Percentiles rank a stretch among this genome's conserved stretches.
phyloP scores from a whole-genome alignment of 176 grass and related monocot genomes.

The Hordeum marinum region DNA sequence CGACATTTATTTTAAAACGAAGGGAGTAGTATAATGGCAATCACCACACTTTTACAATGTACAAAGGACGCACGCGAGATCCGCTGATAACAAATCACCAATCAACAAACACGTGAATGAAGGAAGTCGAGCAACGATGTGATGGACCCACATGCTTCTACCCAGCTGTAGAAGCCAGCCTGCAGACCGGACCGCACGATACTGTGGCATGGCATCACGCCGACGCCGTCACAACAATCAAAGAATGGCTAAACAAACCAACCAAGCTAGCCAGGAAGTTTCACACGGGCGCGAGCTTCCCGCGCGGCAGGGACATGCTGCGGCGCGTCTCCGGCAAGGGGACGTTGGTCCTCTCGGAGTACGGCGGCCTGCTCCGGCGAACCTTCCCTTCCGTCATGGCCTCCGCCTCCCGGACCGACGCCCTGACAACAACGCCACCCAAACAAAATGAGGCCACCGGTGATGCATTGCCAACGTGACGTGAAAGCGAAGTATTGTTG shows the following conservation, averaged over 20 bases:
- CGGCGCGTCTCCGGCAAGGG: constrained; percentile 39
- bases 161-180: constrained; percentile 22
- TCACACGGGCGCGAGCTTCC: constrained; percentile 46
- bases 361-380: constrained; percentile 37
- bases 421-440: constrained; percentile 24
- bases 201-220: background rate
- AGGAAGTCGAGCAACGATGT: background rate
- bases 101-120: background rate
- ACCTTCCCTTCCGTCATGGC: constrained; percentile 50
- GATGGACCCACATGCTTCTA: constrained; percentile 17
- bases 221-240: background rate
- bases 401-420: constrained; percentile 38
- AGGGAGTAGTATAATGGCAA: no score
- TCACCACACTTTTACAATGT: background rate
- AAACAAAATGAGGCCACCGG: background rate
- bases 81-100: background rate
- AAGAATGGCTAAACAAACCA: constrained; percentile 15
- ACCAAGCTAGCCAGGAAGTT: background rate
- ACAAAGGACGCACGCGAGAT: background rate
- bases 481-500: no score
- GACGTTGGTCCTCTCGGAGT: constrained; percentile 36
- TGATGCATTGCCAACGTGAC: background rate
- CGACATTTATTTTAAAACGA: no score
- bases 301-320: constrained; percentile 57
- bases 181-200: background rate